phyloP scores from a whole-genome alignment of 192 early-diverging fungal genomes.

The Coemansia sp. region DNA sequence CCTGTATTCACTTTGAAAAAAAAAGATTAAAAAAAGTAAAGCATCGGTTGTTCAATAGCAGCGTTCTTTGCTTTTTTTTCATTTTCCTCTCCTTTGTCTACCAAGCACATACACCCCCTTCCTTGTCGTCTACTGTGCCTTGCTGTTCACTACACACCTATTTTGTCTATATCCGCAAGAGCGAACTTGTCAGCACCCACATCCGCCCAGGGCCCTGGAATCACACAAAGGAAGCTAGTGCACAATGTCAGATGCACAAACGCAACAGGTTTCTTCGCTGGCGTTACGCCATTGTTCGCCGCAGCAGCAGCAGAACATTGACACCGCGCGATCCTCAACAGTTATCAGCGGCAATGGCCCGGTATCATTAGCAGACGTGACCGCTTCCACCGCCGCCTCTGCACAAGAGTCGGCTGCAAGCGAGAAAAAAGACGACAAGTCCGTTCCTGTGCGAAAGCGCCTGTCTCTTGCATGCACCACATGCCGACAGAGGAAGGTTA shows the following conservation, averaged over 20 bases:
- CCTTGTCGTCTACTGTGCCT: not conserved
- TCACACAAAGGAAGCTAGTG: not conserved
- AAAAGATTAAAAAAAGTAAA: no score
- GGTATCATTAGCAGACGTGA: not conserved
- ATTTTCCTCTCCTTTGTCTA: not conserved
- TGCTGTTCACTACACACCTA: not conserved
- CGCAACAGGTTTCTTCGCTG: not conserved
- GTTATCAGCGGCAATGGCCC: not conserved
- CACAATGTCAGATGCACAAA: conserved; percentile 6
- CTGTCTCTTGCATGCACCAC: conserved; percentile 56
- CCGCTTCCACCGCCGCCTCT: not conserved
- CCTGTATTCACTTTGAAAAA: not conserved
- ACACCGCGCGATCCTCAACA: not conserved
- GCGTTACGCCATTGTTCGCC: conserved; percentile 6
- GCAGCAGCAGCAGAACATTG: conserved; percentile 8
- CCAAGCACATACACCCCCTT: not conserved
- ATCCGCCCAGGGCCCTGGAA: not conserved
- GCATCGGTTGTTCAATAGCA: not conserved
- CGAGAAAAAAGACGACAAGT: conserved; percentile 47
- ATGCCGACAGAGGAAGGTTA: conserved; percentile 63
- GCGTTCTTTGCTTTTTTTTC: not conserved
- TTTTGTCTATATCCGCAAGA: not conserved
- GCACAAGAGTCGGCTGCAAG: conserved; percentile 5
- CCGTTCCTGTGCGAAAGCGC: conserved; percentile 51
- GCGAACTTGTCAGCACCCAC: not conserved